phyloP scores from a whole-genome alignment of 768 basidiomycete species.

The Paxillus involutus region DNA sequence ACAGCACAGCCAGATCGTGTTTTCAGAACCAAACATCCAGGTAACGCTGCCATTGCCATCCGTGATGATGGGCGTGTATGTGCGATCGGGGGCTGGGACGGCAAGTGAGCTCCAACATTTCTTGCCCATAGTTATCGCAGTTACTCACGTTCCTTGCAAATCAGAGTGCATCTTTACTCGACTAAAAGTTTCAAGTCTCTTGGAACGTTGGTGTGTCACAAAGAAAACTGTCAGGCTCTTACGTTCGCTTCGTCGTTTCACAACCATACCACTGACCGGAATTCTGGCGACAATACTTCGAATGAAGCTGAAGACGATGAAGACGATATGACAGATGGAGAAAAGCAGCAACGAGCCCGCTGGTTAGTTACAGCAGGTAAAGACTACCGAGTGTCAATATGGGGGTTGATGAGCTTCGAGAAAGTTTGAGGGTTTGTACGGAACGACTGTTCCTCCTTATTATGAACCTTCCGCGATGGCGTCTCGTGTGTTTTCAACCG shows the following conservation, averaged over 20 bases:
- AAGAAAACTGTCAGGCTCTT: slow-evolving; percentile 70
- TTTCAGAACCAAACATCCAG: slow-evolving; percentile 72
- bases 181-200: slow-evolving; percentile 79
- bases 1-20: slow-evolving; percentile 26
- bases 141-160: not conserved
- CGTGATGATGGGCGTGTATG: slow-evolving; percentile 75
- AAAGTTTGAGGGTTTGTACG: not conserved
- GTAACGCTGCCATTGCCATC: slow-evolving; percentile 76
- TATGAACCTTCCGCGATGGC: too few species aligned
- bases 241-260: slow-evolving; percentile 53
- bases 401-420: slow-evolving; percentile 56
- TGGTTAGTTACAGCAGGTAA: slow-evolving; percentile 71
- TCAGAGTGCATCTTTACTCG: slow-evolving; percentile 80
- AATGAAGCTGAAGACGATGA: slow-evolving; percentile 40
- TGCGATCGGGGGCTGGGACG: slow-evolving; percentile 94
- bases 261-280: slow-evolving; percentile 9
- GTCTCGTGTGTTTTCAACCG: too few species aligned
- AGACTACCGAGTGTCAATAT: slow-evolving; percentile 70
- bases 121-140: not conserved
- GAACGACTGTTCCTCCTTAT: not conserved
- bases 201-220: slow-evolving; percentile 84
- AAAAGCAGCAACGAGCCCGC: slow-evolving; percentile 43
- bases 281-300: slow-evolving; percentile 6
- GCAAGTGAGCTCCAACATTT: slow-evolving; percentile 56
- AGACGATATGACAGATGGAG: slow-evolving; percentile 50